Percentiles rank a stretch among this genome's conserved stretches.
Evolutionary conservation across 805 yeast genomes (phyloP).

Genomic region (Saccharomyces cerevisiae): DNA sequence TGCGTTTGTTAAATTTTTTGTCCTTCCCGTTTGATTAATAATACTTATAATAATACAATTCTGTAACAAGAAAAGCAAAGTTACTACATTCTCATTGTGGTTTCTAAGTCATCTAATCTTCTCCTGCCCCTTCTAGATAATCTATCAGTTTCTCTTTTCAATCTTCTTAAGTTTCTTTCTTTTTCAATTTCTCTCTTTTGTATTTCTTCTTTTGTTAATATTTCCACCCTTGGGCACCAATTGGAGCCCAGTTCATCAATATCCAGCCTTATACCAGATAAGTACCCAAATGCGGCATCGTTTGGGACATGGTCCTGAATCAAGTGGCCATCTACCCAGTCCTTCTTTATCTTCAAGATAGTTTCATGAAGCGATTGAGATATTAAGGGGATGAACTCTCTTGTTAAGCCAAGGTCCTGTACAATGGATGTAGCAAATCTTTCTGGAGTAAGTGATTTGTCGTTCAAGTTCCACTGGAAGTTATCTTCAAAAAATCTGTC

Average conservation of each 20-base stretch:
- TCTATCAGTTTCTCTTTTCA: constrained; percentile 79
- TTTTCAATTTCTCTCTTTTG: constrained; percentile 92
- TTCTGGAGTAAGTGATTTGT: constrained; percentile 58
- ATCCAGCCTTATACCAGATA: constrained; percentile 64
- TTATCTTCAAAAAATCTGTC: constrained; percentile 82
- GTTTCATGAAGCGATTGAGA: constrained; percentile 81
- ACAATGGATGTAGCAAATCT: constrained; percentile 75
- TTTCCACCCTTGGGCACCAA: constrained; percentile 87
- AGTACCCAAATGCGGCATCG: constrained; percentile 52
- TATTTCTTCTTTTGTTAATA: constrained; percentile 82
- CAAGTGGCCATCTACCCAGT: constrained; percentile 62
- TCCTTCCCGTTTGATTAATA: background rate
- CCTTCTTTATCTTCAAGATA: constrained; percentile 66
- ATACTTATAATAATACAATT: background rate
- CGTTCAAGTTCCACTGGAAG: constrained; percentile 84
- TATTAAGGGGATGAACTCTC: constrained; percentile 86
- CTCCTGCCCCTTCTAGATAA: constrained; percentile 34
- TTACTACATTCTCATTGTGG: constrained; percentile 22
- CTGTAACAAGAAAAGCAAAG: background rate
- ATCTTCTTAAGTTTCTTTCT: constrained; percentile 81
- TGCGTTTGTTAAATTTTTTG: background rate
- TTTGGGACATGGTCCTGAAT: constrained; percentile 41
- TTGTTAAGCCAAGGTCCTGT: constrained; percentile 69
- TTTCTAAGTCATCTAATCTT: constrained; percentile 46
- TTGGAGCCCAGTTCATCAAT: constrained; percentile 66